These are phyloP conservation scores for Phytophthora chlamydospora DNA, from an alignment of 352 stramenopile species.

Conservation along the genomic window DNA sequence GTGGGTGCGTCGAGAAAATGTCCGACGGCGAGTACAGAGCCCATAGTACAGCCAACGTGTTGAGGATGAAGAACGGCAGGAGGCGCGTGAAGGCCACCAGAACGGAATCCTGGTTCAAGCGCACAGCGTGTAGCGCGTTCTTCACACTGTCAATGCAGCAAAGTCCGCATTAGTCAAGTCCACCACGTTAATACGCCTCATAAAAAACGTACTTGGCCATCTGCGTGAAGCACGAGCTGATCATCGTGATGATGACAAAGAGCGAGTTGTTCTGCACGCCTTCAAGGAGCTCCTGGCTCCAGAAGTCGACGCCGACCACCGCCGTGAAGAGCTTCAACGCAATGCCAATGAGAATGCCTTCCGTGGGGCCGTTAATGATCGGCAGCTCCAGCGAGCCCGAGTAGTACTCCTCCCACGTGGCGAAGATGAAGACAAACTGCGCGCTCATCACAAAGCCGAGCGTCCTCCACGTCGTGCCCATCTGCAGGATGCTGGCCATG, in stretches of 20 bases:
- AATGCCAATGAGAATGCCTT: constrained; percentile 93
- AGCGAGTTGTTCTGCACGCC: constrained; percentile 86
- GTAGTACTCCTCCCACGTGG: constrained; percentile 95
- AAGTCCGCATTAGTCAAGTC: constrained; percentile 1
- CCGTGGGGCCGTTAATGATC: constrained; percentile 96
- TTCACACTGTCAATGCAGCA: constrained; percentile 44
- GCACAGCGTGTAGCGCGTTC: constrained; percentile 78
- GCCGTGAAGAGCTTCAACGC: constrained; percentile 81
- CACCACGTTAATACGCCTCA: constrained; percentile 1
- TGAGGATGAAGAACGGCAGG: constrained; percentile 75
- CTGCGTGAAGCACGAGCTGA: constrained; percentile 67
- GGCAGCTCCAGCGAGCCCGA: constrained; percentile 94
- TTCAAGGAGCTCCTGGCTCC: constrained; percentile 61
- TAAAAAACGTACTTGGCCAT: constrained; percentile 71
- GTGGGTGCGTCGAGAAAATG: constrained; percentile 78
- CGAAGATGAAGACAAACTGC: constrained; percentile 85
- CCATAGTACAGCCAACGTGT: constrained; percentile 73
- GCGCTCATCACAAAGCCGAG: constrained; percentile 73
- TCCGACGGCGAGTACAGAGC: constrained; percentile 71
- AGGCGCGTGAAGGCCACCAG: constrained; percentile 82
- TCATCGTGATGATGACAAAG: constrained; percentile 72
- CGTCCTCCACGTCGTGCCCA: constrained; percentile 84
- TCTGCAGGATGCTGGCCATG: constrained; percentile 77
- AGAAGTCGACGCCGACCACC: constrained; percentile 65
- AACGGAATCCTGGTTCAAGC: constrained; percentile 71